Evolutionary conservation across 2,329 filamentous ascomycete genomes (phyloP), one percentile per base, ranked within the genome.

Genomic region (Acrocalymma vagum): DNA sequence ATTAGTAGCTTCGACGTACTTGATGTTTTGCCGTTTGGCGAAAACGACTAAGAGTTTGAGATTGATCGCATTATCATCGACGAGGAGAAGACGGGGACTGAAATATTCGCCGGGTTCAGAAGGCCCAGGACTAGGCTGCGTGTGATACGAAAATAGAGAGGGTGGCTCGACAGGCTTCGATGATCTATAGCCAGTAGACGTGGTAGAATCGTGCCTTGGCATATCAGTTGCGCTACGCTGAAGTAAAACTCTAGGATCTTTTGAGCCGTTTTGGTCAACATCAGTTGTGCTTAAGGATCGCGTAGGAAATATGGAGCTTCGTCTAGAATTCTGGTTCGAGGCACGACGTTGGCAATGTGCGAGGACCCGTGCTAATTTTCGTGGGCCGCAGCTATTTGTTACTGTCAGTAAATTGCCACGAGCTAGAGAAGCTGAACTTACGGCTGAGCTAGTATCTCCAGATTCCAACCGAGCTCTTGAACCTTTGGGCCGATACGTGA

Each of bases 11-110:
- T 64, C 55, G 6, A 38, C 39, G 40, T 62, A 66, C 11, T 48
- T 51, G 4, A 63, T 43, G 4, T 49, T 51, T 37, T 67, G 54
- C 9, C 62, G 63, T 30, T 58, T 58, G n/a, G 60, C 57, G 31
- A 77, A 78, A 54, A 76, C 74, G 13, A 71, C 63, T 20, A 68
- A 55, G 16, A 67, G 55, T 29, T 64, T 65, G 24, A 65, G 54
- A 31, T 68, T 68, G 50, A 67, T 66, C 9, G 52, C 51, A 44
- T 67, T 67, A 42, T 67, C 64, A 42, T 67, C 63, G 29, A 66
- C 63, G 21, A 66, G 55, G 10, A 67, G 55, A 15, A 67, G 48
- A 20, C 60, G 53, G 1, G 63, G 62, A 17, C 48, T 59, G 34
- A 63, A 65, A 36, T 65, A 62, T 20, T 58, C 54, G 29, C 27